A percentile compares a stretch with the other conserved stretches of the same genome.
phyloP scores from a whole-genome alignment of 805 yeast species.

The Monosporozyma unispora region DNA sequence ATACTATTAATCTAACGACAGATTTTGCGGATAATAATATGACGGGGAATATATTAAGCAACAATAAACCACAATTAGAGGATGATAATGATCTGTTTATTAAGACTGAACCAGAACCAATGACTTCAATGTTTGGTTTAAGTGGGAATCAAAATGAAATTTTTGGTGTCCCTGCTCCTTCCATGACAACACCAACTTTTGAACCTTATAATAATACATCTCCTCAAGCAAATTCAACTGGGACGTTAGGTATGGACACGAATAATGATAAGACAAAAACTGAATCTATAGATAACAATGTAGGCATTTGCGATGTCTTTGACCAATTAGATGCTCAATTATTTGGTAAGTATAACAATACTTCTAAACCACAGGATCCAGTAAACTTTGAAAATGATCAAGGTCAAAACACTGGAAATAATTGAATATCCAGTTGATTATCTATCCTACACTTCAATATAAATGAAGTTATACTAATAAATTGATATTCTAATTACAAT shows the following conservation, averaged over 20 bases:
- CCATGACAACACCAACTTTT: not conserved
- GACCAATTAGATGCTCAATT: constrained; percentile 78
- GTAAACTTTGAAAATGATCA: not conserved
- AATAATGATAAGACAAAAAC: not conserved
- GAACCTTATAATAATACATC: not conserved
- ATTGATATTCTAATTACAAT: not conserved
- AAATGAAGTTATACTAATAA: not conserved
- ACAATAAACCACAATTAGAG: not conserved
- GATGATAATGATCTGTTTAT: constrained; percentile 1
- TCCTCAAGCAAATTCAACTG: not conserved
- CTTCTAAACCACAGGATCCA: not conserved
- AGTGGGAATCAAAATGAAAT: constrained; percentile 3
- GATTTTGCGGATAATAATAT: not conserved
- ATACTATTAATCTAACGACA: not conserved
- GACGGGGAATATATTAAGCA: not conserved
- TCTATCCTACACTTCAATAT: not conserved
- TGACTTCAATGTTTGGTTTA: constrained; percentile 5
- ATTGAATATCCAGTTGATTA: not conserved
- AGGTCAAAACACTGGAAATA: not conserved
- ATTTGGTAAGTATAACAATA: constrained; percentile 53
- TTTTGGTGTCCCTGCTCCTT: constrained; percentile 1
- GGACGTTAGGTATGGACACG: not conserved
- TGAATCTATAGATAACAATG: not conserved
- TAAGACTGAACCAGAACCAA: not conserved
- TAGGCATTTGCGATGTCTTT: constrained; percentile 67